Base-by-base conservation (phyloP, 495 filamentous ascomycete genomes). In the Terfezia boudieri region DNA sequence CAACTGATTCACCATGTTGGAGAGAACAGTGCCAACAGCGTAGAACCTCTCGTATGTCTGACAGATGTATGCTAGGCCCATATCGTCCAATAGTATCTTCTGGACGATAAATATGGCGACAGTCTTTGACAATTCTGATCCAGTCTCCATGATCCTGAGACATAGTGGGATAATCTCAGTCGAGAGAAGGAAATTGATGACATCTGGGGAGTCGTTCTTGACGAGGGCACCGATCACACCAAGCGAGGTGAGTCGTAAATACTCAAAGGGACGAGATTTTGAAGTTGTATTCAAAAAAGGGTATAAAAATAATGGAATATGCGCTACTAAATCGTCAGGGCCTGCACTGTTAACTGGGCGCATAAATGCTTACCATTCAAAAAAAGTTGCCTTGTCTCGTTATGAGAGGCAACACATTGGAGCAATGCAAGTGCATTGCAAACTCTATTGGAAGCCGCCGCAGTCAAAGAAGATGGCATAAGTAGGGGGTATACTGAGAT, bases 81-180 rank as follows among this genome's bases (percentile, higher is more conserved):
- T 84, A 60, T 99, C 90, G 64, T 99, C 90, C 4, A 99, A 74
- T 41, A 99, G 71, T 37, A 99, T 99, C 70, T 99, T 99, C 71
- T 99, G 90, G n/a, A 99, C 90, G 62, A 99, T 99, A 71, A 99
- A 99, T 58, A 99, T 99, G 37, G 90, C 90, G 9, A 99, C 90
- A 1, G 90, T 99, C 72, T 98, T 99, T 73, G 87, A 94, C 49
- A 99, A 73, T 66, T 99, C 90, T 0, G 90, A 96, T 36, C 92
- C 92, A 0, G 90, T 99, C 72, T 99, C 90, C 90, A 99, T 99
- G 64, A 99, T 96, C 36, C 90, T 80, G 26, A 99, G 84, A 65
- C 90, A 99, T 4, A 99, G 77, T 7, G 90, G 90, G 54, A 99
- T 99, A 60, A 99, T 99, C 68, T 99, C 90, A 36, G 90, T 99